phyloP scores from a whole-genome alignment of 495 filamentous ascomycete species.

The Cairneyella variabilis region DNA sequence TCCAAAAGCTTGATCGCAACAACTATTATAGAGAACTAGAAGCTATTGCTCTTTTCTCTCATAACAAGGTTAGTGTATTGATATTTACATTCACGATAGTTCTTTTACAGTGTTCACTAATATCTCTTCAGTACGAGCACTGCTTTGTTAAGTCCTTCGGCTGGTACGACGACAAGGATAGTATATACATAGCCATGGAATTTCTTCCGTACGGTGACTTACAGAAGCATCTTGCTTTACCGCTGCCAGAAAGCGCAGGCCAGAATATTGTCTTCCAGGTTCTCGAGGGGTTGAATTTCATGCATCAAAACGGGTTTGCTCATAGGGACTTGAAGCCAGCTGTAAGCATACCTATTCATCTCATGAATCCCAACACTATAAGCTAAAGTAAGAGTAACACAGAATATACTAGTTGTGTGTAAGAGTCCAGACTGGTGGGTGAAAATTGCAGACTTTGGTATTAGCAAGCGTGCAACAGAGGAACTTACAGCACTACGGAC shows the following conservation, averaged over 20 bases:
- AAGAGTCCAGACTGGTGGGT: constrained; percentile 36
- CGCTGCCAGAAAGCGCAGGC: constrained; percentile 35
- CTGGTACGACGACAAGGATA: constrained; percentile 34
- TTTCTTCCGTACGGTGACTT: constrained; percentile 36
- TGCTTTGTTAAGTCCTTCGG: constrained; percentile 31
- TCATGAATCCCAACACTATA: no score
- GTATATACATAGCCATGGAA: constrained; percentile 40
- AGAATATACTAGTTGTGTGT: constrained; percentile 34
- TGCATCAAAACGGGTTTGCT: constrained; percentile 45
- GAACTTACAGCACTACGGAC: constrained; percentile 26
- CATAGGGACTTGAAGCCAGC: constrained; percentile 50
- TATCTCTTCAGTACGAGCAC: no score
- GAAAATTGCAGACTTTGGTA: constrained; percentile 51
- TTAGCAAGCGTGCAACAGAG: constrained; percentile 34
- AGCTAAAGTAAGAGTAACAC: background rate
- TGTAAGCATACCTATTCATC: constrained; percentile 32
- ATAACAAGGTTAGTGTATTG: constrained; percentile 8
- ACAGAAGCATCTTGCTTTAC: constrained; percentile 22
- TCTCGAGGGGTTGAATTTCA: constrained; percentile 39
- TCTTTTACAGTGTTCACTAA: no score
- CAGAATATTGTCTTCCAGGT: constrained; percentile 37
- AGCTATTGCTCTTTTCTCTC: constrained; percentile 23
- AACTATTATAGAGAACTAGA: constrained; percentile 24
- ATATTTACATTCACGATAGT: no score
- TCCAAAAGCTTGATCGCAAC: constrained; percentile 1